These are phyloP conservation scores for Pythium diclinum DNA, from an alignment of 352 stramenopile species.

Conservation along the genomic window DNA sequence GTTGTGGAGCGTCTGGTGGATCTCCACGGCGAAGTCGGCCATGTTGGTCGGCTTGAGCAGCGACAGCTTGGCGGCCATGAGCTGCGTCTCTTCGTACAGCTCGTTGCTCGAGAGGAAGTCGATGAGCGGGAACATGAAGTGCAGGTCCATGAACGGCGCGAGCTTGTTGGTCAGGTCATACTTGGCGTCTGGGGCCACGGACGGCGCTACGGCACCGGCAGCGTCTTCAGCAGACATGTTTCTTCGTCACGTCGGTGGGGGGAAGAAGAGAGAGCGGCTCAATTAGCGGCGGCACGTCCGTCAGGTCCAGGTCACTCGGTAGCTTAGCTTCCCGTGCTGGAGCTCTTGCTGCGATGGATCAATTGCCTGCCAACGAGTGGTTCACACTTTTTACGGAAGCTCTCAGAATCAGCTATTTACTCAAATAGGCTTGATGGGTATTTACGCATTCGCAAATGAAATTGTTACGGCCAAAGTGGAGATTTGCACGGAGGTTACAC, in stretches of 20 bases:
- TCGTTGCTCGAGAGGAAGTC: conserved; percentile 92
- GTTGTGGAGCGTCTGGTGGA: conserved; percentile 90
- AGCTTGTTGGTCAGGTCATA: conserved; percentile 95
- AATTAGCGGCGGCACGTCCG: neutral
- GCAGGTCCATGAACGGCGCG: conserved; percentile 94
- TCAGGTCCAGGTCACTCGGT: conserved; percentile 2
- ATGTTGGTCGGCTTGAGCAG: conserved; percentile 95
- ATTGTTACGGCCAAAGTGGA: neutral
- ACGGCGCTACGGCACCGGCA: conserved; percentile 29
- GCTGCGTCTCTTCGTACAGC: conserved; percentile 90
- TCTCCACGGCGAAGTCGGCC: conserved; percentile 96
- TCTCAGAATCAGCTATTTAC: conserved; percentile 21
- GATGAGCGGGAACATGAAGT: conserved; percentile 98
- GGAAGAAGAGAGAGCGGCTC: neutral
- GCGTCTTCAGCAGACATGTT: conserved; percentile 41
- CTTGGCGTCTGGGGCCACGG: conserved; percentile 57
- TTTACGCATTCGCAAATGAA: conserved; percentile 20
- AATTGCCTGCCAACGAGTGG: conserved; percentile 31
- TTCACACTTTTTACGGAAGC: conserved; percentile 29
- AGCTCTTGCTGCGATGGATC: conserved; percentile 16
- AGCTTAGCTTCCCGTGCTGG: conserved; percentile 8
- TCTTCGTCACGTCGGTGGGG: neutral
- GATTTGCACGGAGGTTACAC: neutral
- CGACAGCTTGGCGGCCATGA: conserved; percentile 88
- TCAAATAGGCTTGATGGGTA: conserved; percentile 15